Base-by-base conservation (phyloP, 306 rosid species). In the Vigna reflexopilosa region DNA sequence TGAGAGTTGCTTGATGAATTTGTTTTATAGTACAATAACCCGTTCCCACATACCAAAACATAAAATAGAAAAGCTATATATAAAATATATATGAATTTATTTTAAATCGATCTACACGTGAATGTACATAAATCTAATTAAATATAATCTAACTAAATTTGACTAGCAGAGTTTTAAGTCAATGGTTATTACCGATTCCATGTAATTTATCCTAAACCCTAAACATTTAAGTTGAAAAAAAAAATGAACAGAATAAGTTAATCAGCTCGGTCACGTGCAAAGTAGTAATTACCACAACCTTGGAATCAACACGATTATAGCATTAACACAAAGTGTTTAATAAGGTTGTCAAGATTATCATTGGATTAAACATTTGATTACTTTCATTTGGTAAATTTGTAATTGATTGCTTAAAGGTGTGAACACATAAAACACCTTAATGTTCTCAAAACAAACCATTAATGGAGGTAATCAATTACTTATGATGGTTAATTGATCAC, bases 301-400 rank as follows among this genome's bases (percentile, higher is more conserved):
- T 16, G 48, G 16, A 65, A 36, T 65, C n/a, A 17, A 38, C 8
- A 7, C 14, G 9, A 66, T 66, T 64, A 64, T 34, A 36, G 49
- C 67, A 30, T 62, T 32, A 30, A 63, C 11, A 63, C 69, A 26
- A 63, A 63, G 69, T 63, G n/a, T 11, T 65, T 65, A 65, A 10
- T n/a, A 36, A 13, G 51, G 51, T n/a, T 65, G 51, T 40, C 9
- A 38, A 36, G 70, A 40, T 66, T 3, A 66, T 17, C 51, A 66
- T 17, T 66, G 42, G 13, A 40, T 65, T 66, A 10, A 36, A 22
- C 50, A 64, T 38, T n/a, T 64, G 70, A 64, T 64, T 36, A 38
- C 49, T 36, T 3, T 64, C n/a, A 66, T 40, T 19, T 17, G n/a
- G 48, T 16, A 34, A 63, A 36, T n/a, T 9, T 15, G 69, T 32